Evolutionary conservation across 2,329 filamentous ascomycete species (phyloP), one percentile per base, ranked within the genome.

Genomic region (Aspergillus piperis): DNA sequence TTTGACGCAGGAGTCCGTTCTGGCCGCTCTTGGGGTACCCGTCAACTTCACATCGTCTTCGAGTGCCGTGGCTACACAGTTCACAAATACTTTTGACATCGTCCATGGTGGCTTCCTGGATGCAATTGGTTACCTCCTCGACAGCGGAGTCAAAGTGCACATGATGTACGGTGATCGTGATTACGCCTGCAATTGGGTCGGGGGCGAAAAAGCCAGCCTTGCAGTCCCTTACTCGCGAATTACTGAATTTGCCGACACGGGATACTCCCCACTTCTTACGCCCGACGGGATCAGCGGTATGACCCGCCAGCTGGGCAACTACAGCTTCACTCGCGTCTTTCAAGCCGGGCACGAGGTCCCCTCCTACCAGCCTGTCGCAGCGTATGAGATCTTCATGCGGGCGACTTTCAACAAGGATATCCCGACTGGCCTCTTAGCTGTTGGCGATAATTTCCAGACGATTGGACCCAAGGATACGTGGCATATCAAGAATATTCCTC

Each of bases 141-240:
- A 86, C 47, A 73, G 74, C 36, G 82, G 82, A 11, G 76, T 85
- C 32, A 82, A 83, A 61, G 82, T 86, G 4, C 75, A 81, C 53
- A 68, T 85, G 51, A 73, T 83, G 54, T 84, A 84, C 65, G 83
- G 83, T 5, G 84, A 86, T 64, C 77, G 81, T 5, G 83, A 86
- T 67, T 85, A 77, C 64, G 74, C 77, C 2, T 81, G 80, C 66
- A 82, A 83, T 68, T 85, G 82, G 83, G 68, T 83, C 11, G 82
- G 82, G 7, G 83, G 81, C 44, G 82, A 85, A 65, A 66, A 70
- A 8, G 76, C 79, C 7, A 80, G 78, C 50, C 73, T 84, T 1
- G 78, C 77, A 1, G 74, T 84, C 36, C 75, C 79, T 13, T 81
- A 81, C 65, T 69, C 72, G 2, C 66, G 72, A 25, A 68, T 75